Conservation (phyloP, 768 basidiomycete genomes). For the Rhizopogon roseolus region DNA sequence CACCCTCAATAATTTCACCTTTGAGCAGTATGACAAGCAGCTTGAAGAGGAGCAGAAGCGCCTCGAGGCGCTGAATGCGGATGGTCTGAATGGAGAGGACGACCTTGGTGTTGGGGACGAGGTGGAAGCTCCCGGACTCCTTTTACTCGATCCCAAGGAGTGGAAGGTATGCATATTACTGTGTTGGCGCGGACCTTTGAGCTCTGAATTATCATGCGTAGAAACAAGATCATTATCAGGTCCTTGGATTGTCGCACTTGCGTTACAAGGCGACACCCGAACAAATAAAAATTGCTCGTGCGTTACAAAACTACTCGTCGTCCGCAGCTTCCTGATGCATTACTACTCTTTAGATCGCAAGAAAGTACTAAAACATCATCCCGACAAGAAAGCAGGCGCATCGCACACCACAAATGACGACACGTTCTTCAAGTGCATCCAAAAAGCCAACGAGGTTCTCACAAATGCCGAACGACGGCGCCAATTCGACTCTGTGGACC, state of each 20-base stretch:
- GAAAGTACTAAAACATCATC: conserved; percentile 98
- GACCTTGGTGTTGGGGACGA: conserved; percentile 94
- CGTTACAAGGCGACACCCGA: conserved; percentile 82
- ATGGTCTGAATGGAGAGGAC: conserved; percentile 54
- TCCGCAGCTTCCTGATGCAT: neutral
- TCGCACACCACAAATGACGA: conserved; percentile 91
- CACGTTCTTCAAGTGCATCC: conserved; percentile 99
- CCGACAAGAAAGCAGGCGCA: conserved; percentile 86
- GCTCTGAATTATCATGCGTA: conserved; percentile 23
- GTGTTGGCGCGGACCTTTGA: neutral
- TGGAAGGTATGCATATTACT: conserved; percentile 71
- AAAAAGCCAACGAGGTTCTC: conserved; percentile 95
- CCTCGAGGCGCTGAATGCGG: conserved; percentile 42
- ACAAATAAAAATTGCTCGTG: conserved; percentile 96
- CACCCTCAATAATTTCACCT: conserved; percentile 68
- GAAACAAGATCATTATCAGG: conserved; percentile 99
- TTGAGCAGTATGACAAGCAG: conserved; percentile 77
- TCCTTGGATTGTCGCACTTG: conserved; percentile 89
- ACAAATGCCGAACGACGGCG: conserved; percentile 81
- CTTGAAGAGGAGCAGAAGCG: conserved; percentile 49
- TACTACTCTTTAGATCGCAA: conserved; percentile 67
- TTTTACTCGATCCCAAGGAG: conserved; percentile 89
- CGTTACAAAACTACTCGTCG: conserved; percentile 27
- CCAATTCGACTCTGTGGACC: conserved; percentile 97
- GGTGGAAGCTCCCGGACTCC: conserved; percentile 64